Evolutionary conservation across 2,329 filamentous ascomycete species (phyloP).

Genomic region (Cladorrhinum sp.): DNA sequence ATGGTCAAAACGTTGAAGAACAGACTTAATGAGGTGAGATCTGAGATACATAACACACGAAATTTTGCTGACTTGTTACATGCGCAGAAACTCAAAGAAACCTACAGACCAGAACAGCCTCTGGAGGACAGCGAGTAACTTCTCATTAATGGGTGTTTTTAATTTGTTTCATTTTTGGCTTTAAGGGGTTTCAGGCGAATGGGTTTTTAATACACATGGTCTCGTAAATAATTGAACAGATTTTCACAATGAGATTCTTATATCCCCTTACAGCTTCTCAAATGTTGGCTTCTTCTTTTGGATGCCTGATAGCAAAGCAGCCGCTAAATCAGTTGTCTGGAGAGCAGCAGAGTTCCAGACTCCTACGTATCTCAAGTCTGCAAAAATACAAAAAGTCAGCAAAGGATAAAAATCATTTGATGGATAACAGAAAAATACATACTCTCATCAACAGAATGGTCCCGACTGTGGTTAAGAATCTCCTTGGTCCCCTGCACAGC

Average conservation of each 20-base stretch:
- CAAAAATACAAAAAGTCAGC: slow-evolving; percentile 7
- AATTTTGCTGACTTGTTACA: slow-evolving; percentile 3
- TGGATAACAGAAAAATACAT: slow-evolving; percentile 32
- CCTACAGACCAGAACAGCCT: slow-evolving; percentile 33
- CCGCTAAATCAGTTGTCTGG: slow-evolving; percentile 74
- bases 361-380: slow-evolving; percentile 74
- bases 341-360: slow-evolving; percentile 85
- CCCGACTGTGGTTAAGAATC: slow-evolving; percentile 75
- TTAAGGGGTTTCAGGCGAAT: not conserved
- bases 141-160: not conserved
- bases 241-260: not conserved
- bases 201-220: not conserved
- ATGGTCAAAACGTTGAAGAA: slow-evolving; percentile 67
- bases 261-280: slow-evolving; percentile 74
- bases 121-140: slow-evolving; percentile 25
- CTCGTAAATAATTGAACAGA: not conserved
- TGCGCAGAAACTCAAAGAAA: slow-evolving; percentile 32
- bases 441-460: slow-evolving; percentile 75
- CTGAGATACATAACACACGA: not conserved
- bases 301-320: slow-evolving; percentile 72
- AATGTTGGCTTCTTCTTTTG: slow-evolving; percentile 78
- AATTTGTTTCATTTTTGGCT: not conserved
- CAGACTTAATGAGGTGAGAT: slow-evolving; percentile 63
- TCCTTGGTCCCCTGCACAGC: slow-evolving; percentile 87
- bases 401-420: not conserved